Evolutionary conservation across 2,329 filamentous ascomycete species (phyloP).

Genomic region (Colletotrichum gloeosporioides): DNA sequence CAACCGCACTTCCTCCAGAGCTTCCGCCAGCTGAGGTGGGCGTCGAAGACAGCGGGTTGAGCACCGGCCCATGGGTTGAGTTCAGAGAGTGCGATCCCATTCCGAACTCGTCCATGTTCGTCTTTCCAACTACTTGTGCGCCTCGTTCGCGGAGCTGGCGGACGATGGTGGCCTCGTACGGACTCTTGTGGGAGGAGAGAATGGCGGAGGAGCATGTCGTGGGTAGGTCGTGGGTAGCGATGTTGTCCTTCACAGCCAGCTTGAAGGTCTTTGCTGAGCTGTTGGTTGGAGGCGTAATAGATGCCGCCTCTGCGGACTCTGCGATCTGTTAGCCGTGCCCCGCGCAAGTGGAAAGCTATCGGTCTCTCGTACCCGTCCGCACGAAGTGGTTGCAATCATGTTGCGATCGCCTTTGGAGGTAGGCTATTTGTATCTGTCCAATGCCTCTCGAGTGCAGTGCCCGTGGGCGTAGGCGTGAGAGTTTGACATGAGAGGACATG

Average conservation of each 20-base stretch:
- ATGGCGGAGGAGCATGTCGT: constrained; percentile 87
- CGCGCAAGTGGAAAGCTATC: not conserved
- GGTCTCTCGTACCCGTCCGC: not conserved
- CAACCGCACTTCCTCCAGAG: constrained; percentile 91
- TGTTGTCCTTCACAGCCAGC: constrained; percentile 79
- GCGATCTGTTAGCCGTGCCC: not conserved
- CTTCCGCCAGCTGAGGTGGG: constrained; percentile 80
- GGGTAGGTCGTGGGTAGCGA: constrained; percentile 65
- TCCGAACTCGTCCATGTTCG: constrained; percentile 94
- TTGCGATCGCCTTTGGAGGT: not conserved
- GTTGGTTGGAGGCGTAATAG: not conserved
- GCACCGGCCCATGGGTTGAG: constrained; percentile 72
- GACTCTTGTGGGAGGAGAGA: constrained; percentile 72
- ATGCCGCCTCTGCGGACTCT: not conserved
- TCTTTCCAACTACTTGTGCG: constrained; percentile 75
- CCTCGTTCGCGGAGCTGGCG: constrained; percentile 68
- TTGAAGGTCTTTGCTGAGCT: constrained; percentile 33
- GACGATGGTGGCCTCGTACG: constrained; percentile 84
- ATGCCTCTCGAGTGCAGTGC: not conserved
- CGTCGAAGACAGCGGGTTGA: constrained; percentile 46
- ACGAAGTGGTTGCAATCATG: constrained; percentile 23
- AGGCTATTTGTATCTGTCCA: not conserved
- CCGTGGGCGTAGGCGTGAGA: constrained; percentile 15
- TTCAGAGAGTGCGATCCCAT: constrained; percentile 88
- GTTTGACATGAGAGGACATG: constrained; percentile 23